Evolutionary conservation across 441 rosid genomes (phyloP).

Genomic region (Adansonia grandidieri): DNA sequence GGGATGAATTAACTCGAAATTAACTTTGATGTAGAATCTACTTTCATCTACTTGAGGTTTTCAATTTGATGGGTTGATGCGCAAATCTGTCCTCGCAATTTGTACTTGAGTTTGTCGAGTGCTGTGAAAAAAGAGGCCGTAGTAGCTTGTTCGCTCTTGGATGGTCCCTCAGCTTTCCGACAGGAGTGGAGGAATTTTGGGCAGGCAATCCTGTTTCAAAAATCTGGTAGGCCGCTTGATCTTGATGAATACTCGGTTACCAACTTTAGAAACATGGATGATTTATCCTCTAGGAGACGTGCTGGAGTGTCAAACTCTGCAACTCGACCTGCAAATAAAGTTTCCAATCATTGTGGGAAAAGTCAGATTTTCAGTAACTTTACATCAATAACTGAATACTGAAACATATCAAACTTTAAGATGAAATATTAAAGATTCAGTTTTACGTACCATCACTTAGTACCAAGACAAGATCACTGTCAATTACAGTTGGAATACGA

Average conservation of each 20-base stretch:
- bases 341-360: neutral
- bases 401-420: neutral
- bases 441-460: constrained; percentile 79
- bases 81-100: constrained; percentile 20
- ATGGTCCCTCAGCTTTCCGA: constrained; percentile 23
- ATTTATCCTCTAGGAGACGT: constrained; percentile 83
- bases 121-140: constrained; percentile 25
- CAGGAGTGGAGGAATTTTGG: constrained; percentile 24
- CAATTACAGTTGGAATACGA: constrained; percentile 96
- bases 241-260: constrained; percentile 94
- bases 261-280: constrained; percentile 94
- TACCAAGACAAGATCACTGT: constrained; percentile 94
- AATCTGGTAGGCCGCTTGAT: constrained; percentile 89
- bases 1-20: constrained; percentile 26
- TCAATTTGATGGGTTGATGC: constrained; percentile 6
- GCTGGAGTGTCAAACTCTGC: constrained; percentile 93
- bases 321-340: constrained; percentile 70
- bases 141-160: constrained; percentile 27
- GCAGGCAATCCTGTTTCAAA: constrained; percentile 46
- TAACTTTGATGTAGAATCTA: constrained; percentile 22
- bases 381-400: neutral
- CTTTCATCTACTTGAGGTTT: constrained; percentile 23
- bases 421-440: neutral
- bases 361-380: constrained; percentile 14
- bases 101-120: constrained; percentile 27